These are phyloP conservation scores for Pholiota conissans DNA, from an alignment of 768 basidiomycete genomes.

Conservation along the genomic window DNA sequence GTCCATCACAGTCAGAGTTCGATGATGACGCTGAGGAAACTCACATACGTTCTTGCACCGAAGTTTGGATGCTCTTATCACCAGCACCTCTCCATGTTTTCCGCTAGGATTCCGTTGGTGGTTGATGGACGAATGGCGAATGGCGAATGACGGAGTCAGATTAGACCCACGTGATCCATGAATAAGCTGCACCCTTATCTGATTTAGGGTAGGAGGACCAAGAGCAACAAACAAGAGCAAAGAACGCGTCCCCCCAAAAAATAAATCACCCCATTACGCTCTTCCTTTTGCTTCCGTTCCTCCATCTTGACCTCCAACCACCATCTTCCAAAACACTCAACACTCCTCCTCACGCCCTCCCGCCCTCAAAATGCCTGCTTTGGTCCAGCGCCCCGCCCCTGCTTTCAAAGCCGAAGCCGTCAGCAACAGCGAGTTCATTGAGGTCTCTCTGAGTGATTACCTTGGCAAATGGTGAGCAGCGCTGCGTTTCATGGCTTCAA, in stretches of 20 bases:
- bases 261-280: conserved; percentile 1
- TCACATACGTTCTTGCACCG: too few relatives aligned
- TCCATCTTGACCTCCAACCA: background rate
- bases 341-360: background rate
- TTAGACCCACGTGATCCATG: too few relatives aligned
- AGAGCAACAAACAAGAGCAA: conserved; percentile 12
- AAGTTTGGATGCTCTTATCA: too few relatives aligned
- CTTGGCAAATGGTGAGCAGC: conserved; percentile 77
- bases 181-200: too few relatives aligned
- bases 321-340: too few relatives aligned
- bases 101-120: too few relatives aligned
- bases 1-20: too few relatives aligned
- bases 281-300: background rate
- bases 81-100: too few relatives aligned
- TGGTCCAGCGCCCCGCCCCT: conserved; percentile 85
- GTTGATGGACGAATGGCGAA: too few relatives aligned
- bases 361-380: conserved; percentile 46
- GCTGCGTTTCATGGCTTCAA: background rate
- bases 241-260: conserved; percentile 7
- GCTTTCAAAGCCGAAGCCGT: conserved; percentile 76
- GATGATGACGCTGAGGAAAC: too few relatives aligned
- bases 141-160: too few relatives aligned
- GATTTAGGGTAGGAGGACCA: background rate
- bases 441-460: conserved; percentile 72
- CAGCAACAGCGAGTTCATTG: conserved; percentile 73